phyloP scores from a whole-genome alignment of 2,329 filamentous ascomycete genomes.

The Aschersonia sp. region DNA sequence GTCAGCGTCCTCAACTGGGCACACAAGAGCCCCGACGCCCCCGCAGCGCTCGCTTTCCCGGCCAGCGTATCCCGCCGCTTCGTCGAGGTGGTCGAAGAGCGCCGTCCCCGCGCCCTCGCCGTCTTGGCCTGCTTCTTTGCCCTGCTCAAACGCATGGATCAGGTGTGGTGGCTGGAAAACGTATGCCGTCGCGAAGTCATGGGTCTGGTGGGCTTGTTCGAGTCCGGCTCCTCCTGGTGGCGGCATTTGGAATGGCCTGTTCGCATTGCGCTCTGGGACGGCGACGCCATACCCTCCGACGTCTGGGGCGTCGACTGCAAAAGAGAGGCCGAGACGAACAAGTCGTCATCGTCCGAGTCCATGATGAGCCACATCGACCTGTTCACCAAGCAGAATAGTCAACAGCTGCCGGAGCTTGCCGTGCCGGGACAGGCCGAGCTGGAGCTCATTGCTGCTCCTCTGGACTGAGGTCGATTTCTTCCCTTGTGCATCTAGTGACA shows the following conservation, averaged over 20 bases:
- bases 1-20: conserved; percentile 55
- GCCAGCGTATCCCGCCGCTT: conserved; percentile 48
- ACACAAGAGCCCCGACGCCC: conserved; percentile 43
- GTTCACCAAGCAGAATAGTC: conserved; percentile 21
- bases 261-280: conserved; percentile 42
- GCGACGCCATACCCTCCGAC: conserved; percentile 35
- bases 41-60: conserved; percentile 47
- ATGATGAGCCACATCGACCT: conserved; percentile 26
- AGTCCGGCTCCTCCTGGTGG: conserved; percentile 45
- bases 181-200: conserved; percentile 52
- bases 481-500: too few species aligned
- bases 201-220: conserved; percentile 45
- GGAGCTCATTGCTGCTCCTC: conserved; percentile 16
- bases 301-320: conserved; percentile 41
- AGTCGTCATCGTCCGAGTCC: conserved; percentile 16
- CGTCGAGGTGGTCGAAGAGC: conserved; percentile 43
- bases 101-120: conserved; percentile 45
- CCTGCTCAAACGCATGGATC: conserved; percentile 45
- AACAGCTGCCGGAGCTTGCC: conserved; percentile 12
- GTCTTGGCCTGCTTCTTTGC: conserved; percentile 55
- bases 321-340: conserved; percentile 21
- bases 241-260: conserved; percentile 46
- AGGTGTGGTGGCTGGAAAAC: conserved; percentile 56
- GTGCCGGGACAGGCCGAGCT: conserved; percentile 16
- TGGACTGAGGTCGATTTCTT: conserved; percentile 12